Evolutionary conservation across 2,329 filamentous ascomycete genomes (phyloP), one percentile per base, ranked within the genome.

Genomic region (Penicillium concentricum): DNA sequence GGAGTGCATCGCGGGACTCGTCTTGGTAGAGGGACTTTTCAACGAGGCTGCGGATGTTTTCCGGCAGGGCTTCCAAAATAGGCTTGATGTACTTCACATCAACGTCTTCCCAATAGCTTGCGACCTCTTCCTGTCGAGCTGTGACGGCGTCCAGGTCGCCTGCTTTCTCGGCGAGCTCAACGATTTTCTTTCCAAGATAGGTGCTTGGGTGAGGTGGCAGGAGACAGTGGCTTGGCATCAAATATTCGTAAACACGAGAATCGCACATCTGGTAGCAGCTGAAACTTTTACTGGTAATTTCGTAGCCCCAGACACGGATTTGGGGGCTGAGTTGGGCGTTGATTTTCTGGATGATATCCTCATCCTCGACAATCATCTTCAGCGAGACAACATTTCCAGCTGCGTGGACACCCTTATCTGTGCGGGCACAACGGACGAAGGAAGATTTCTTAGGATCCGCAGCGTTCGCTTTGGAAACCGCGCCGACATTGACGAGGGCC

Each of bases 371-470:
- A 67, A 99, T 97, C 66, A 99, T 81, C 79, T 99, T 99, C 68
- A 97, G 75, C 32, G 91, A 96, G 60, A 97, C 91, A 69, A 97
- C 88, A 70, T 97, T 97, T 51, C 93, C 94, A 1, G 93, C 93
- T 1, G 93, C 93, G 74, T 97, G 93, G 2, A 97, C 93, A 53
- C 94, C 94, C 80, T 97, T 99, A 78, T 99, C 94, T 0, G 94
- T 99, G 61, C 94, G 84, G 4, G 94, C 94, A 74, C 94, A 99
- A 62, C 94, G 88, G 52, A 96, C 90, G 45, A 99, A 84, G 51
- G 91, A 92, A 2, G 92, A 96, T 76, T 99, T 99, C 75, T 95
- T 96, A 4, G 93, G 94, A 71, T 99, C 94, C 67, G 96, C 87
- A 22, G 94, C 94, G 71, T 99, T 99, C 60, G 91, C 91, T 75